Percentiles rank a stretch among this genome's conserved stretches.
Conservation (phyloP, 495 filamentous ascomycete species). For the Cetradonia linearis region DNA sequence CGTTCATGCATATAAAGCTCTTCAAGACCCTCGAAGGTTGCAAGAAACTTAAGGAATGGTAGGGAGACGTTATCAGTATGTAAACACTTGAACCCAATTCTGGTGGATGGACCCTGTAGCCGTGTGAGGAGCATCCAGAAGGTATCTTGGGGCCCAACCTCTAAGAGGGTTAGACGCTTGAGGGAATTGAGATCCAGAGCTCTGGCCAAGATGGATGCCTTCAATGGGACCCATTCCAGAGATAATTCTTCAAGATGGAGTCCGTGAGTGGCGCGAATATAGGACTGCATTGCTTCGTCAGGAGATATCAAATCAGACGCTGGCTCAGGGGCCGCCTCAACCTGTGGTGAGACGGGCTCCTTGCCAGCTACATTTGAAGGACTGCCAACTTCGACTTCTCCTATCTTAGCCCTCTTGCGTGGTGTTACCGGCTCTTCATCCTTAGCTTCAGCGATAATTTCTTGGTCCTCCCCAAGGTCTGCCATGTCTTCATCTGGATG, state of each 20-base stretch:
- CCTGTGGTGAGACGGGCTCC: not conserved
- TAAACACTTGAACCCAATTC: conserved; percentile 43
- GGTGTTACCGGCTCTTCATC: conserved; percentile 18
- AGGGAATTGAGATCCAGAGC: conserved; percentile 44
- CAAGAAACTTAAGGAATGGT: conserved; percentile 40
- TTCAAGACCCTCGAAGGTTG: conserved; percentile 38
- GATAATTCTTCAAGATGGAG: conserved; percentile 41
- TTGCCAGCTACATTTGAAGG: not conserved
- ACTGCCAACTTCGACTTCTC: conserved; percentile 4
- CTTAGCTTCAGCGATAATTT: conserved; percentile 28
- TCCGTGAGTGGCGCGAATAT: conserved; percentile 44
- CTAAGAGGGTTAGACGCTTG: conserved; percentile 46
- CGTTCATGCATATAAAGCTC: conserved; percentile 52
- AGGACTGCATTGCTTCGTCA: conserved; percentile 36
- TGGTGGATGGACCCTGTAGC: conserved; percentile 37
- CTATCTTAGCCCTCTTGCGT: conserved; percentile 23
- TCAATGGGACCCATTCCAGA: conserved; percentile 48
- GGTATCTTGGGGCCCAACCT: conserved; percentile 47
- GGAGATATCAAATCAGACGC: conserved; percentile 2
- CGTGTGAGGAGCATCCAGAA: conserved; percentile 46
- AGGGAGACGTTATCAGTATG: conserved; percentile 50
- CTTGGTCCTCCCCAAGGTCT: conserved; percentile 26
- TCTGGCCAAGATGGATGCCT: conserved; percentile 39
- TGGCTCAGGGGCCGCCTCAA: not conserved
- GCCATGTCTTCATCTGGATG: conserved; percentile 27